These are phyloP conservation scores for Symmetrospora coprosmae DNA, from an alignment of 768 basidiomycete species.

Conservation along the genomic window DNA sequence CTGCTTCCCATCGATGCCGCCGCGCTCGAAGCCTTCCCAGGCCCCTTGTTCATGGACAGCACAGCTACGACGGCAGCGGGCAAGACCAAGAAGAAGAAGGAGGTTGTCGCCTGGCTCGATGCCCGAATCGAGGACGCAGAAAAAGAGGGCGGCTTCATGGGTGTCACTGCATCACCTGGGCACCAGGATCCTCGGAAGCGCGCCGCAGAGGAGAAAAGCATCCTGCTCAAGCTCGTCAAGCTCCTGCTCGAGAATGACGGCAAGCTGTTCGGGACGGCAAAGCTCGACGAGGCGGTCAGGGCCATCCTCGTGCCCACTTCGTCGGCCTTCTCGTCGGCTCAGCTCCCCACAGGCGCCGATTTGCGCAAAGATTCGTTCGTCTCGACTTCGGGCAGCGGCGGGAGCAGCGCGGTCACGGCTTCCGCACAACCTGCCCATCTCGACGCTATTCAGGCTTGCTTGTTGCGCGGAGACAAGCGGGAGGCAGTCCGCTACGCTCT, in stretches of 20 bases:
- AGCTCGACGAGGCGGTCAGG: slow-evolving; percentile 61
- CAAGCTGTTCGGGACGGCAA: slow-evolving; percentile 57
- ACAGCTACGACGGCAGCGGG: slow-evolving; percentile 35
- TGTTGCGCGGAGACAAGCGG: slow-evolving; percentile 68
- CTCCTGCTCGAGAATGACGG: slow-evolving; percentile 83
- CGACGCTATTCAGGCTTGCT: slow-evolving; percentile 61
- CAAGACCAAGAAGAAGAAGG: slow-evolving; percentile 60
- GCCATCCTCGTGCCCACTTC: slow-evolving; percentile 49
- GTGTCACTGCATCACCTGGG: slow-evolving; percentile 34
- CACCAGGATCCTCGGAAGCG: slow-evolving; percentile 41
- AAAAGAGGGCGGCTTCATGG: slow-evolving; percentile 42
- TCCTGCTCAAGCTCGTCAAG: slow-evolving; percentile 58
- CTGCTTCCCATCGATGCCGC: slow-evolving; percentile 52
- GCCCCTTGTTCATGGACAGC: slow-evolving; percentile 64
- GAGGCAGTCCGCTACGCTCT: slow-evolving; percentile 78
- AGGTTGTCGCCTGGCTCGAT: slow-evolving; percentile 63
- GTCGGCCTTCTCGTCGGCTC: neutral
- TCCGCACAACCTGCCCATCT: slow-evolving; percentile 51
- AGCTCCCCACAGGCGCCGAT: slow-evolving; percentile 27
- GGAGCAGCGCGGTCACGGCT: slow-evolving; percentile 42
- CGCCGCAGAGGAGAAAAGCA: slow-evolving; percentile 59
- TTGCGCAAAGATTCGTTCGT: neutral
- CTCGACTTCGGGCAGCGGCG: neutral
- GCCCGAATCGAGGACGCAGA: slow-evolving; percentile 62
- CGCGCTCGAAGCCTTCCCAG: slow-evolving; percentile 56